These are phyloP conservation scores for Dentipellis fragilis DNA, from an alignment of 768 basidiomycete genomes.

Conservation along the genomic window DNA sequence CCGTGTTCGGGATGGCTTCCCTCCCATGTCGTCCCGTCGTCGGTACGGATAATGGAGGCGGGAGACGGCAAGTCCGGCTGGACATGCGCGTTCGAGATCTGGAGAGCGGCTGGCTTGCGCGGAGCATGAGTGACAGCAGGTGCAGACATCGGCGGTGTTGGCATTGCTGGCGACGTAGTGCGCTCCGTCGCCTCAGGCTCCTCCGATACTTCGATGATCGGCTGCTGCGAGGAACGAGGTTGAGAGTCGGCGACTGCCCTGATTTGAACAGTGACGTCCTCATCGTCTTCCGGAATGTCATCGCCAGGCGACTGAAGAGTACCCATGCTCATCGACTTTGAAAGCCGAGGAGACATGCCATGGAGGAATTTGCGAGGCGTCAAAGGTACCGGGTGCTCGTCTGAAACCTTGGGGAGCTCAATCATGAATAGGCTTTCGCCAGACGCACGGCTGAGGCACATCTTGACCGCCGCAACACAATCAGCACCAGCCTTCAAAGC, in stretches of 20 bases:
- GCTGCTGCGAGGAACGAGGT: not conserved
- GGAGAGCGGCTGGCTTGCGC: not conserved
- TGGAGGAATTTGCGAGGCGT: slow-evolving; percentile 40
- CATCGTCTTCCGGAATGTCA: slow-evolving; percentile 37
- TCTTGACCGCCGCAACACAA: slow-evolving; percentile 78
- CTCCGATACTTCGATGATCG: slow-evolving; percentile 3
- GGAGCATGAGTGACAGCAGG: not conserved
- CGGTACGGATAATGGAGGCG: slow-evolving; percentile 33
- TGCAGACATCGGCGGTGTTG: slow-evolving; percentile 25
- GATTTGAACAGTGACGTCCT: slow-evolving; percentile 54
- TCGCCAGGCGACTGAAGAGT: slow-evolving; percentile 26
- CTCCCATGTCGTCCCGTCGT: slow-evolving; percentile 53
- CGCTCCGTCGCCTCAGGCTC: slow-evolving; percentile 4
- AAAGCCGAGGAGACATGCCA: slow-evolving; percentile 18
- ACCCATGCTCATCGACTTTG: slow-evolving; percentile 25
- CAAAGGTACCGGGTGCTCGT: slow-evolving; percentile 32
- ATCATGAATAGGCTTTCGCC: slow-evolving; percentile 58
- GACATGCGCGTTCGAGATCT: not conserved
- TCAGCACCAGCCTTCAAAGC: slow-evolving; percentile 84
- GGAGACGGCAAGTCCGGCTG: slow-evolving; percentile 37
- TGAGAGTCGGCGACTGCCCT: slow-evolving; percentile 20
- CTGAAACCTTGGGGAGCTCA: slow-evolving; percentile 43
- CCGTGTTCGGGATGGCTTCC: slow-evolving; percentile 26
- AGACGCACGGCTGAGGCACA: slow-evolving; percentile 59
- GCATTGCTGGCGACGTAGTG: slow-evolving; percentile 7